Conservation (phyloP, 345 rosid genomes). For the Hibiscus syriacus region DNA sequence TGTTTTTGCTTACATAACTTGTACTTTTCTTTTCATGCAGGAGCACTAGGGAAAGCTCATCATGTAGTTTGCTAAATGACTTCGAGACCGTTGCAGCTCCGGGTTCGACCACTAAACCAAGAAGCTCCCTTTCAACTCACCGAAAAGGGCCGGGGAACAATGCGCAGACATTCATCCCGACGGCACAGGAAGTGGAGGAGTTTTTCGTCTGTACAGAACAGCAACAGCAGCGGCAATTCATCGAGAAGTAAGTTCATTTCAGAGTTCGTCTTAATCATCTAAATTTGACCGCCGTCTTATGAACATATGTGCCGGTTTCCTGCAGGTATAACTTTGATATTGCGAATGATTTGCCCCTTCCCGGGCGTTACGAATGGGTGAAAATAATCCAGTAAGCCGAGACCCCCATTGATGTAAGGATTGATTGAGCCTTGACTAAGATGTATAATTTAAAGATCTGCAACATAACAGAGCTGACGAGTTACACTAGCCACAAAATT, state of each 20-base stretch:
- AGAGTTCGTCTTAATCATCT: neutral
- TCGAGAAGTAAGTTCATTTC: conserved; percentile 42
- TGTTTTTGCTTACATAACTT: neutral
- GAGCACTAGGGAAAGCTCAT: conserved; percentile 51
- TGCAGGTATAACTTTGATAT: conserved; percentile 85
- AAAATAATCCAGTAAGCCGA: conserved; percentile 38
- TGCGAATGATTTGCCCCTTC: conserved; percentile 56
- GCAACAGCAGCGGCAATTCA: conserved; percentile 41
- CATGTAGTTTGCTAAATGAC: conserved; percentile 34
- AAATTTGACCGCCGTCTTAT: neutral
- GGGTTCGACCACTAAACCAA: conserved; percentile 40
- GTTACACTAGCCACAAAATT: conserved; percentile 27
- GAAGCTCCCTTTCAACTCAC: conserved; percentile 17
- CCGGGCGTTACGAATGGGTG: conserved; percentile 76
- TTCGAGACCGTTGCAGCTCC: conserved; percentile 34
- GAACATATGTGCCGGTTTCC: neutral
- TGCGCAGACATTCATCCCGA: neutral
- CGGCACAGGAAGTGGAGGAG: conserved; percentile 50
- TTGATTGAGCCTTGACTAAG: conserved; percentile 20
- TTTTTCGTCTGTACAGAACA: conserved; percentile 60
- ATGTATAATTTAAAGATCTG: conserved; percentile 27
- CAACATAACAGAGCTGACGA: conserved; percentile 26
- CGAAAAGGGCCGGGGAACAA: conserved; percentile 18
- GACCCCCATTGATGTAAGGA: conserved; percentile 16
- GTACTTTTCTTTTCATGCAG: conserved; percentile 16